phyloP scores from a whole-genome alignment of 169 alveolate species.

The Cryptosporidium sp. region DNA sequence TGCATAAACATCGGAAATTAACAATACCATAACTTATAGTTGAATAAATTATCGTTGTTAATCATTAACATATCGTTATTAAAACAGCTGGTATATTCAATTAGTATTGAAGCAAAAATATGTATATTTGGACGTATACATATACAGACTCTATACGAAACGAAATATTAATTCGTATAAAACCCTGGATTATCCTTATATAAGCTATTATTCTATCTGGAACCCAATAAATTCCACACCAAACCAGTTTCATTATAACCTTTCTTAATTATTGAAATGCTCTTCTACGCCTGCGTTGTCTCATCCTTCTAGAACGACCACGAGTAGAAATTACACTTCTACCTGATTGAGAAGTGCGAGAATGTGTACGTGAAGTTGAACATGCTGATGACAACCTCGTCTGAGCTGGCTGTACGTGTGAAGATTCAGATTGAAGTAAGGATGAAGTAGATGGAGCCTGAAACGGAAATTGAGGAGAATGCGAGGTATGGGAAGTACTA shows the following conservation, averaged over 20 bases:
- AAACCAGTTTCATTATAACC: background rate
- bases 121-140: background rate
- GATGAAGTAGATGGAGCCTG: conserved; percentile 1
- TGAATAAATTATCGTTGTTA: background rate
- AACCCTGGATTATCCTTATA: background rate
- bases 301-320: conserved; percentile 1
- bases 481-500: background rate
- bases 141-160: background rate
- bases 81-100: background rate
- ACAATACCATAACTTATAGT: background rate
- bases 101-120: background rate
- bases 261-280: background rate
- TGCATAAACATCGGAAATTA: background rate
- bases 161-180: background rate
- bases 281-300: conserved; percentile 20
- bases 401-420: background rate
- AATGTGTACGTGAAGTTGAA: background rate
- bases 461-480: background rate
- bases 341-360: conserved; percentile 11
- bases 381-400: background rate
- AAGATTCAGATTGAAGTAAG: background rate
- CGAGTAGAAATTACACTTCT: conserved; percentile 4
- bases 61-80: background rate
- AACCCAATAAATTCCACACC: background rate
- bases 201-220: background rate